Evolutionary conservation across 495 filamentous ascomycete species (phyloP).

Genomic region (Opeltia flavorubescens): DNA sequence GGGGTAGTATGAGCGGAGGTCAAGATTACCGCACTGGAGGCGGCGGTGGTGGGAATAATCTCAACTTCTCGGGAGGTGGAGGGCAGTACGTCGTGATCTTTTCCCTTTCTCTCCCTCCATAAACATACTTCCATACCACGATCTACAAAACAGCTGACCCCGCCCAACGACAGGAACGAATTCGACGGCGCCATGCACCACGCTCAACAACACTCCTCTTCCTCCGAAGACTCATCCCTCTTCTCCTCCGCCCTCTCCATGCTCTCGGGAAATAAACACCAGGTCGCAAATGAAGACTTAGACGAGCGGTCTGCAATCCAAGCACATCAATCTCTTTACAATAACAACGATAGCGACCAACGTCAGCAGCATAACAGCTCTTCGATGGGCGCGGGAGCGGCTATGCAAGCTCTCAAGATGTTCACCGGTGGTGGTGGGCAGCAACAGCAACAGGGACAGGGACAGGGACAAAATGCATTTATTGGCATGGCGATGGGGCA

Average conservation of each 20-base stretch:
- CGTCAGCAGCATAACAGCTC: slow-evolving; percentile 22
- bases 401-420: slow-evolving; percentile 57
- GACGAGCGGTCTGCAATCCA: slow-evolving; percentile 42
- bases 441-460: slow-evolving; percentile 1
- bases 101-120: neutral
- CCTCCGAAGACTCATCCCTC: slow-evolving; percentile 17
- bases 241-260: slow-evolving; percentile 36
- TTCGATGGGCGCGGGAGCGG: slow-evolving; percentile 44
- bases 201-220: slow-evolving; percentile 27
- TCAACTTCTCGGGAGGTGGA: slow-evolving; percentile 1
- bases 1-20: slow-evolving; percentile 8
- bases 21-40: neutral
- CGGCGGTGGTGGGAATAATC: neutral
- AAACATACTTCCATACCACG: slow-evolving; percentile 10
- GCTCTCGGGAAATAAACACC: slow-evolving; percentile 29
- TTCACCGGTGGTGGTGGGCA: slow-evolving; percentile 31
- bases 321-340: slow-evolving; percentile 44
- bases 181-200: slow-evolving; percentile 32
- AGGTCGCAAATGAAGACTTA: slow-evolving; percentile 26
- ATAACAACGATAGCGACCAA: slow-evolving; percentile 17
- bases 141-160: slow-evolving; percentile 4
- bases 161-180: slow-evolving; percentile 23
- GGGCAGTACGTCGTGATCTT: no score
- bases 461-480: slow-evolving; percentile 40
- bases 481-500: slow-evolving; percentile 56